A percentile compares a stretch with the other conserved stretches of the same genome.
These are phyloP conservation scores for Coniella vitis DNA, from an alignment of 2,329 filamentous ascomycete species.

Conservation along the genomic window DNA sequence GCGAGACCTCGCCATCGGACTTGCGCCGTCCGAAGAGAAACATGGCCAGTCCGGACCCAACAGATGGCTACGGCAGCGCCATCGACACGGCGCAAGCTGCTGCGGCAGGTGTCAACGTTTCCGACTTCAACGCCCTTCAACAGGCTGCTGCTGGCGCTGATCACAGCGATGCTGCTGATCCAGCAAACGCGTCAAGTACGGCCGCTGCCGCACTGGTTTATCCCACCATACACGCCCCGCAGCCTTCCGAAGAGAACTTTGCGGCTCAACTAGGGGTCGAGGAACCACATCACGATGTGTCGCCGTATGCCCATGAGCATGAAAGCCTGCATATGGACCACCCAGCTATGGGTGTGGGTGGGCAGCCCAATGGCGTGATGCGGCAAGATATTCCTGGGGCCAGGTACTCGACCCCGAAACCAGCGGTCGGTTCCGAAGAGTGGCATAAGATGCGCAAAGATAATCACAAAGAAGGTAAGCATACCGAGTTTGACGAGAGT, in stretches of 20 bases:
- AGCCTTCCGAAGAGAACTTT: slow-evolving; percentile 53
- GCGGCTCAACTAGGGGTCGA: slow-evolving; percentile 42
- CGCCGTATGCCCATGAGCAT: slow-evolving; percentile 20
- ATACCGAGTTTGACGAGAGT: not conserved
- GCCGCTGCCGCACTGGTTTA: slow-evolving; percentile 56
- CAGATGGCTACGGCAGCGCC: slow-evolving; percentile 8
- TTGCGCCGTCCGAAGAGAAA: slow-evolving; percentile 13
- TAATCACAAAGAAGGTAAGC: slow-evolving; percentile 94
- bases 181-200: slow-evolving; percentile 50
- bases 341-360: not conserved
- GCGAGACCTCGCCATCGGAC: slow-evolving; percentile 13
- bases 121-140: slow-evolving; percentile 51
- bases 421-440: slow-evolving; percentile 88
- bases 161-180: slow-evolving; percentile 41
- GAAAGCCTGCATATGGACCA: slow-evolving; percentile 27
- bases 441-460: slow-evolving; percentile 98
- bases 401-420: slow-evolving; percentile 54
- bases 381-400: slow-evolving; percentile 25
- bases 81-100: slow-evolving; percentile 37
- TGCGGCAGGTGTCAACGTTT: slow-evolving; percentile 39
- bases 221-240: slow-evolving; percentile 51
- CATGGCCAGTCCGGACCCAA: slow-evolving; percentile 14
- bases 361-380: slow-evolving; percentile 15
- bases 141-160: slow-evolving; percentile 39
- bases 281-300: slow-evolving; percentile 28